Conservation (phyloP, 1,284 basidiomycete genomes). For the Tilletia walkeri region DNA sequence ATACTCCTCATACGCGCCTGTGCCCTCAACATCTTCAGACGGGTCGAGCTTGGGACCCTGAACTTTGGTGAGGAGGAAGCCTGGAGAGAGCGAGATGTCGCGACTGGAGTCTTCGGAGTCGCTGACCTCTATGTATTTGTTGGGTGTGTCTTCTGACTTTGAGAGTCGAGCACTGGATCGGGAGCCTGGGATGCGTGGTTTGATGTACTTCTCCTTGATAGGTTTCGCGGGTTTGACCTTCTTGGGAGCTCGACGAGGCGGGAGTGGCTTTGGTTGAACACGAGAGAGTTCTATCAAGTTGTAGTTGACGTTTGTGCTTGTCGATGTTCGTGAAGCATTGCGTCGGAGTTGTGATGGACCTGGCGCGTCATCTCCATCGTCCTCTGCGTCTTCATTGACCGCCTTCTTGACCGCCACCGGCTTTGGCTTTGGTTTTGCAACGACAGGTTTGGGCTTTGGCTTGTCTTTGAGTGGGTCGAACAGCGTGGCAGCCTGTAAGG, state of each 20-base stretch:
- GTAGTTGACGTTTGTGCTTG: background rate
- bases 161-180: conserved; percentile 9
- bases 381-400: background rate
- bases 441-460: background rate
- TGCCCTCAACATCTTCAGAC: conserved; percentile 7
- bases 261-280: background rate
- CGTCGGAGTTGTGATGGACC: background rate
- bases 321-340: background rate
- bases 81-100: background rate
- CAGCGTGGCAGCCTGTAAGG: background rate
- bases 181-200: conserved; percentile 1
- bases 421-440: background rate
- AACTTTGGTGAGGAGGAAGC: background rate
- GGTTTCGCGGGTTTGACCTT: background rate
- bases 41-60: background rate
- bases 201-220: background rate
- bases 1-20: conserved; percentile 13
- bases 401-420: background rate
- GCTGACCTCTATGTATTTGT: background rate
- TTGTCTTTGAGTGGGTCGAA: conserved; percentile 9
- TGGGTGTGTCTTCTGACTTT: background rate
- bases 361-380: background rate
- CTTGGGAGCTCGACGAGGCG: background rate
- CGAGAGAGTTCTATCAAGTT: conserved; percentile 10
- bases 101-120: conserved; percentile 6